A percentile compares a stretch with the other conserved stretches of the same genome.
These are phyloP conservation scores for Entomortierella parvispora DNA, from an alignment of 192 early-diverging fungal genomes.

Conservation along the genomic window DNA sequence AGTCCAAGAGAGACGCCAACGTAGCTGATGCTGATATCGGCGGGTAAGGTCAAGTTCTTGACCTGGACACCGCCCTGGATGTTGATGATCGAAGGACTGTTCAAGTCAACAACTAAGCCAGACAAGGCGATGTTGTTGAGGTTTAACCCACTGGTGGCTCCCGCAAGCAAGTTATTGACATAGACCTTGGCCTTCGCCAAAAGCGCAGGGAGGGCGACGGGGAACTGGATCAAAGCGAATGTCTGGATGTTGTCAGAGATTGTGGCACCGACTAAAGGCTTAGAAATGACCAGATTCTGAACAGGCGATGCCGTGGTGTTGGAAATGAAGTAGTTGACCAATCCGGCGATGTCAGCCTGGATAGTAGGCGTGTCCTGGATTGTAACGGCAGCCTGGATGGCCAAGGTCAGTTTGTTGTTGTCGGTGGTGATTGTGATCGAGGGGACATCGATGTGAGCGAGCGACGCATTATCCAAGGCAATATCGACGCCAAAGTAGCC, in stretches of 20 bases:
- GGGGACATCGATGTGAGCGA: conserved; percentile 20
- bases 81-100: conserved; percentile 21
- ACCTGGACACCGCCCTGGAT: conserved; percentile 19
- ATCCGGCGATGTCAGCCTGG: conserved; percentile 7
- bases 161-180: conserved; percentile 11
- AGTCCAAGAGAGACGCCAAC: conserved; percentile 10
- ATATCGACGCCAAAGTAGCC: conserved; percentile 23
- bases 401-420: conserved; percentile 19
- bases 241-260: conserved; percentile 20
- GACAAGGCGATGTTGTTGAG: conserved; percentile 11
- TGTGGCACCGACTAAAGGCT: conserved; percentile 13
- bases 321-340: conserved; percentile 10
- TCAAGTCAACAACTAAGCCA: conserved; percentile 20
- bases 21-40: conserved; percentile 16
- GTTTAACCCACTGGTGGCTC: conserved; percentile 10
- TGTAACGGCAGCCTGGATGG: conserved; percentile 19
- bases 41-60: conserved; percentile 17
- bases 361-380: conserved; percentile 17
- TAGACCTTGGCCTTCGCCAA: conserved; percentile 10
- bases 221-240: conserved; percentile 24
- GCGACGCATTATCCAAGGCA: conserved; percentile 3
- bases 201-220: conserved; percentile 7
- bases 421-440: conserved; percentile 19
- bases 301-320: conserved; percentile 13
- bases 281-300: conserved; percentile 15